phyloP scores from a whole-genome alignment of 2,329 filamentous ascomycete species.

The Cladobotryum mycophilum region DNA sequence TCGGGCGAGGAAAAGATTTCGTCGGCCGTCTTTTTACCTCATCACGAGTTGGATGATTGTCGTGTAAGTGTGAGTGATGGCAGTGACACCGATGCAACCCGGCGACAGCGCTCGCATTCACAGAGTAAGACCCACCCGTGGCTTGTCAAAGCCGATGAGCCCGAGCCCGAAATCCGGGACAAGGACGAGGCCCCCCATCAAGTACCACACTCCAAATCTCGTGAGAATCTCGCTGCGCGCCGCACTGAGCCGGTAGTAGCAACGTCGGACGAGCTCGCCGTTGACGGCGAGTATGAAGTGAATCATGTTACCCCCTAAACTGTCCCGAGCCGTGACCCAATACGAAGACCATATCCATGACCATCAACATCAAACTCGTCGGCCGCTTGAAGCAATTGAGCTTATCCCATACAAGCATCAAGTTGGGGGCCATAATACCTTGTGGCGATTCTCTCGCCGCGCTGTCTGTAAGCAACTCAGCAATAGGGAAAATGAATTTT shows the following conservation, averaged over 20 bases:
- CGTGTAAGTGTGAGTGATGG: constrained; percentile 25
- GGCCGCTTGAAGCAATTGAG: constrained; percentile 83
- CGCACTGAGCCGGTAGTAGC: constrained; percentile 28
- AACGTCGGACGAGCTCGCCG: constrained; percentile 31
- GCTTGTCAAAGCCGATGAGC: constrained; percentile 53
- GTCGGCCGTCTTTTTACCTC: constrained; percentile 77
- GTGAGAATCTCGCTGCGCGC: constrained; percentile 23
- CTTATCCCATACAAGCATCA: constrained; percentile 96
- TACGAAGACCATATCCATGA: constrained; percentile 46
- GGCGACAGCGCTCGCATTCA: constrained; percentile 39
- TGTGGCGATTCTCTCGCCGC: constrained; percentile 91
- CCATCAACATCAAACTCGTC: constrained; percentile 43
- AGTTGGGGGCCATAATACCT: constrained; percentile 90
- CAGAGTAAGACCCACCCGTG: constrained; percentile 41
- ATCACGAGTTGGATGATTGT: constrained; percentile 49
- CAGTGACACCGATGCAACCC: constrained; percentile 37
- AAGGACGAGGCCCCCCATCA: constrained; percentile 19
- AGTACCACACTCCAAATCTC: constrained; percentile 21
- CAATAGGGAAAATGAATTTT: constrained; percentile 97
- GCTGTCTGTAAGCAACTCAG: constrained; percentile 98
- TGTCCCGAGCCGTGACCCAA: constrained; percentile 33
- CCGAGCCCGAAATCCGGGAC: constrained; percentile 27
- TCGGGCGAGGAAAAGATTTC: constrained; percentile 81
- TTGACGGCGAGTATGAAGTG: constrained; percentile 38
- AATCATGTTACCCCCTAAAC: constrained; percentile 25